Evolutionary conservation across 306 rosid genomes (phyloP), one percentile per base, ranked within the genome.

Genomic region (Neltuma alba): DNA sequence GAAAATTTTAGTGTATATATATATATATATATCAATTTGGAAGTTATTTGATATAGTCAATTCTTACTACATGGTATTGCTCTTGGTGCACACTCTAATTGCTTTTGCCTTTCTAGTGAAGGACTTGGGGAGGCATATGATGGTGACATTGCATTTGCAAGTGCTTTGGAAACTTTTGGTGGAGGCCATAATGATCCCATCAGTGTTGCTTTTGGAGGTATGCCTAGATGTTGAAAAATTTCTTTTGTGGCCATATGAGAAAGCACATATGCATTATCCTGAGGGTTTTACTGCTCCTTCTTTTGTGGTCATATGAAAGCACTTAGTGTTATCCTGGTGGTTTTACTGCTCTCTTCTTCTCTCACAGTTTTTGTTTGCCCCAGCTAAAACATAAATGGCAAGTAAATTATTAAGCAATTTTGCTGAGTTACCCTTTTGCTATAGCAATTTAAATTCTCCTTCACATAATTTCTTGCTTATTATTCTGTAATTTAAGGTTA

Each of bases 131-230:
- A 96, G 83, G 98, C 93, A 81, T 96, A 96, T 72, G 99, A 96
- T 81, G 99, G 98, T 47, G 99, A 96, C 80, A 96, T 96, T 81
- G 99, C 99, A 71, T 96, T 96, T 91, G 99, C 98, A 33, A 93
- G 99, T 83, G 92, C 99, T 72, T 74, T 96, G 63, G 99, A 96
- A 89, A 85, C 88, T 76, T 96, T 96, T 90, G 98, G 99, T 11
- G 98, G 99, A 70, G 99, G 99, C 65, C 99, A 96, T 82, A 93
- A 96, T 89, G 99, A 96, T 65, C 99, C 99, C 67, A 93, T 96
- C 67, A 96, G 99, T 81, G 94, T 96, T 79, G 99, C 99, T 85
- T 96, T 96, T 86, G 99, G 99, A 86, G 99, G 99, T 91, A 85
- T 77, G 81, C 31, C 70, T 54, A 58, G 37, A 69, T 58, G 34